These are phyloP conservation scores for Psidium guajava DNA, from an alignment of 345 rosid genomes.

Conservation along the genomic window DNA sequence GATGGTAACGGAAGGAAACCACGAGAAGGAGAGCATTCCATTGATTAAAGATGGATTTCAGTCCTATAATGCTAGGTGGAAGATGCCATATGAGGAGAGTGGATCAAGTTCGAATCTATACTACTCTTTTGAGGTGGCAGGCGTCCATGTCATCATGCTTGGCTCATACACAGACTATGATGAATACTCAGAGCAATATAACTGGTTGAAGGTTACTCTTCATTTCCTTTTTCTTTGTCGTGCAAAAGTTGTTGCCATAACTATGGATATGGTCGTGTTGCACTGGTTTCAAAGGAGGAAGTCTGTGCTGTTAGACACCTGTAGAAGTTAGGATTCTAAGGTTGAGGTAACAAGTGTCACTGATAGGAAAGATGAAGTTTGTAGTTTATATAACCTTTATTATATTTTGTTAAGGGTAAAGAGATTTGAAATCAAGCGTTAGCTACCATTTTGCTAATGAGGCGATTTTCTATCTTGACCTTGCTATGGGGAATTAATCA, in stretches of 20 bases:
- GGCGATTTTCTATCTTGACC: background rate
- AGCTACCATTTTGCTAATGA: background rate
- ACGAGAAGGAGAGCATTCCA: conserved; percentile 69
- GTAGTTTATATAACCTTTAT: background rate
- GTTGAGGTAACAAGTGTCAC: background rate
- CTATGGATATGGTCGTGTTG: background rate
- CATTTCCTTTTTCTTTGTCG: background rate
- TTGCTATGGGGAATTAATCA: background rate
- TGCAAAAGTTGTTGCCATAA: background rate
- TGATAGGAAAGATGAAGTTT: background rate
- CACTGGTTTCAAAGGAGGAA: background rate
- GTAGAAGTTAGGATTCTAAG: background rate
- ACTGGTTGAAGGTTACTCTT: conserved; percentile 66
- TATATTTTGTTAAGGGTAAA: background rate
- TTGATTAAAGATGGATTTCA: conserved; percentile 53
- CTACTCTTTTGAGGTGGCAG: conserved; percentile 87
- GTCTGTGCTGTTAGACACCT: background rate
- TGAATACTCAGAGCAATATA: conserved; percentile 58
- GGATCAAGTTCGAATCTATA: conserved; percentile 86
- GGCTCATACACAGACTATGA: conserved; percentile 75
- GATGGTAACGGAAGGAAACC: conserved; percentile 99
- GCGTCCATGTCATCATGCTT: conserved; percentile 77
- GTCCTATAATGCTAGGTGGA: conserved; percentile 84
- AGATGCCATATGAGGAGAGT: conserved; percentile 87
- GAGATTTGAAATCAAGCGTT: background rate